A percentile compares a stretch with the other conserved stretches of the same genome.
Evolutionary conservation across 106 monocot genomes (phyloP).

Genomic region (Apostasia ramifera): DNA sequence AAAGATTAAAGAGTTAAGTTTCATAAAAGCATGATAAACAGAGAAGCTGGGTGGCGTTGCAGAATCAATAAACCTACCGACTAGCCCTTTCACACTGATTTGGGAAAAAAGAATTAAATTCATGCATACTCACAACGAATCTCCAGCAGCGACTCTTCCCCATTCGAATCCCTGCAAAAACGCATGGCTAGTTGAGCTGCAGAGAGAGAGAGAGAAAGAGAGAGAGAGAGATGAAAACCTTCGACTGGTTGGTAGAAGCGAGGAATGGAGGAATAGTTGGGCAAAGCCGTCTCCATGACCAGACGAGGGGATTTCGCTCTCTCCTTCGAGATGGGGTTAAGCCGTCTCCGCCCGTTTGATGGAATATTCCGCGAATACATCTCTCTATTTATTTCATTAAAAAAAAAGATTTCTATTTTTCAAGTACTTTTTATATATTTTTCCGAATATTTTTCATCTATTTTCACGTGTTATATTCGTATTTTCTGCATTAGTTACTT

Average conservation of each 20-base stretch:
- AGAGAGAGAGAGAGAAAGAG: background rate
- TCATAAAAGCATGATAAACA: background rate
- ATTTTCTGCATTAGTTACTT: too few relatives aligned
- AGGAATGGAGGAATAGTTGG: background rate
- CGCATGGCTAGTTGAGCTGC: background rate
- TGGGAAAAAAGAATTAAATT: background rate
- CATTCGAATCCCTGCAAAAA: background rate
- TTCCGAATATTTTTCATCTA: too few relatives aligned
- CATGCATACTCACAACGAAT: slow-evolving; percentile 1
- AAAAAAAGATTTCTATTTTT: too few relatives aligned
- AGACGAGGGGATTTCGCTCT: too few relatives aligned
- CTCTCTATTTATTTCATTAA: too few relatives aligned
- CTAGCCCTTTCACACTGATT: too few relatives aligned
- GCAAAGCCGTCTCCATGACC: background rate
- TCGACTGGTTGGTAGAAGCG: background rate
- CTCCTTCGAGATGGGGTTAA: too few relatives aligned
- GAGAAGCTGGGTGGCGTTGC: background rate
- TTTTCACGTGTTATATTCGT: too few relatives aligned
- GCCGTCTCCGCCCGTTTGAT: too few relatives aligned
- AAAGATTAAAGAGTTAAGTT: background rate
- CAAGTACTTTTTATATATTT: too few relatives aligned
- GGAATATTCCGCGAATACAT: too few relatives aligned
- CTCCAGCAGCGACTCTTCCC: background rate
- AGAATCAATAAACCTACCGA: too few relatives aligned
- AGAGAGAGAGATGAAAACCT: background rate